Base-by-base conservation (phyloP, 1,284 basidiomycete genomes). In the Papiliotrema terrestris region DNA sequence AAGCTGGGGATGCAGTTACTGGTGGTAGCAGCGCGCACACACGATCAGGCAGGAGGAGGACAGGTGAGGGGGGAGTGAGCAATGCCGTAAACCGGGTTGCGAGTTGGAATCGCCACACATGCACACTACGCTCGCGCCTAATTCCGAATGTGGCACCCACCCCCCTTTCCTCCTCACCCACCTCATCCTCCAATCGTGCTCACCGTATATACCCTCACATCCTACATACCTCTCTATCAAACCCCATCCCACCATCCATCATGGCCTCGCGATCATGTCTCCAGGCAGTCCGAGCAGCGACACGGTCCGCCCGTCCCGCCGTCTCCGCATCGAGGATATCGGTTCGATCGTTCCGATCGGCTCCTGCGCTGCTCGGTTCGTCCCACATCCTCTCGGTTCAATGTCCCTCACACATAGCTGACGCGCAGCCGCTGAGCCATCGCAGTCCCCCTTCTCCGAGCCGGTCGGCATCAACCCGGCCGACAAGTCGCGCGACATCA, bases 401-500 rank as follows among this genome's bases (percentile, higher is more conserved):
- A 9, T 50, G 15, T 32, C 42, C 22, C 13, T 38, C 8, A 29
- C 1, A 11, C 5, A 32, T 48, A 23, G 42, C 49, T 47, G 29
- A 49, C 22, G 32, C 36, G 2, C 45, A 53, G 51, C 51, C 25
- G 59, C 56, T 45, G 62, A 73, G 61, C 69, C 73, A 1, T 78
- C 89, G 25, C 76, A 81, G 4, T 82, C 88, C 14, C 92, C 92
- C 1, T 96, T 94, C 80, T 80, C 80, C 45, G 92, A 96, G 73
- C 83, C 86, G 32, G 89, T 88, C 1, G 92, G 91, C 14, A 84
- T 89, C 46, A 93, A 96, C 78, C 88, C 87, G 9, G 82, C 89
- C 22, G 77, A 86, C 37, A 82, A 83, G 71, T 85, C 86, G 68
- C 83, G 84, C 8, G 81, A 84, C 65, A 81, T 87, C 46, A 84